Evolutionary conservation across 306 rosid genomes (phyloP), one percentile per base, ranked within the genome.

Genomic region (Pyrus pyrifolia): DNA sequence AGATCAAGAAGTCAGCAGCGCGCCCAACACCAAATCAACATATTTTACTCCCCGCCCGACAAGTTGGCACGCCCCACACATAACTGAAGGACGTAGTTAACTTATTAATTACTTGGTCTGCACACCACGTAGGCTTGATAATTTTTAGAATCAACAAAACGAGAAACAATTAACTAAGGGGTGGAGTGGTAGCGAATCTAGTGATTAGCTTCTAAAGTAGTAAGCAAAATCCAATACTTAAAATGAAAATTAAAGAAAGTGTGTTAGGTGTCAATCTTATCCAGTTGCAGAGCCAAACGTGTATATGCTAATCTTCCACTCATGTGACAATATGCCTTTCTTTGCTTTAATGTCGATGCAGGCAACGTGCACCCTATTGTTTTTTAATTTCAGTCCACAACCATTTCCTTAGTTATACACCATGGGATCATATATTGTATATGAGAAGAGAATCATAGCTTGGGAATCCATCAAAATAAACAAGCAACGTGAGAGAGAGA

Each of bases 241-340:
- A 14, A 27, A 25, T 12, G 2, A 22, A 30, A 30, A 13, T 30
- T 49, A 64, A 30, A 64, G 44, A 2, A 38, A 68, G 35, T 8
- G 57, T 23, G 22, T 21, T 72, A 33, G 27, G 70, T 70, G 84
- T 79, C 76, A 49, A 64, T 79, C 90, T 81, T 83, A 83, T 89
- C 90, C 87, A 61, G 29, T 30, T 3, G 44, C 5, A 22, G n/a
- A 57, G 33, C 18, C 44, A 63, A 72, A 88, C 85, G 86, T 80
- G 88, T 77, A 44, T 55, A 57, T 52, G 13, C 80, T 74, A 58
- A 79, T 74, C 65, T 23, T 64, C 69, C 6, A 29, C 33, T 67
- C 92, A 83, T 89, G 61, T 88, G 89, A 42, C 27, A 59, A 64
- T 81, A 82, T 84, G 83, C 89, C 33, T 64, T 49, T 79, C 82